These are phyloP conservation scores for Silene coronaria DNA, from an alignment of 179 eudicot genomes.

Conservation along the genomic window DNA sequence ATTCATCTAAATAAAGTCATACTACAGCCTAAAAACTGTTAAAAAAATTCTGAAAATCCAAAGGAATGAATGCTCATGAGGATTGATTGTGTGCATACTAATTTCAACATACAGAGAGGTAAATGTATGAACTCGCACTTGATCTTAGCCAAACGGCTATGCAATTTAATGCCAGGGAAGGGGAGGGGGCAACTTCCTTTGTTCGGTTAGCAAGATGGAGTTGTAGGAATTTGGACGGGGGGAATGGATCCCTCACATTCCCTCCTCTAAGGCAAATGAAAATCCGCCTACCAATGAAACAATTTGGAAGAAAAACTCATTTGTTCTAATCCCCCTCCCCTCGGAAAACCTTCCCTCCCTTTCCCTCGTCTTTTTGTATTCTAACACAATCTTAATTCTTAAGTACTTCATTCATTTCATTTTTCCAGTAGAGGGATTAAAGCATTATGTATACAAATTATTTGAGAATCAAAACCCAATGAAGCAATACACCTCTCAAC, in stretches of 20 bases:
- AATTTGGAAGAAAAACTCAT: neutral
- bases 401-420: neutral
- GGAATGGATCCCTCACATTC: too few relatives aligned
- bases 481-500: slow-evolving; percentile 1
- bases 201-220: too few relatives aligned
- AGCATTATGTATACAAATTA: neutral
- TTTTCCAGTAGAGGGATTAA: neutral
- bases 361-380: neutral
- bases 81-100: neutral
- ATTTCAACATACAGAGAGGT: neutral
- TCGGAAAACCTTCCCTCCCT: neutral
- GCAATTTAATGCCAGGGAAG: too few relatives aligned
- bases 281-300: neutral
- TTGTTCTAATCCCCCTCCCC: neutral
- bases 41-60: neutral
- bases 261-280: too few relatives aligned
- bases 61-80: neutral
- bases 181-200: too few relatives aligned
- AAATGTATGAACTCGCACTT: neutral
- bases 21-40: neutral
- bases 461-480: neutral
- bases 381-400: neutral
- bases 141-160: too few relatives aligned
- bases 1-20: neutral
- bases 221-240: too few relatives aligned